These are phyloP conservation scores for Canariomyces notabilis DNA, from an alignment of 2,329 filamentous ascomycete genomes.

Conservation along the genomic window DNA sequence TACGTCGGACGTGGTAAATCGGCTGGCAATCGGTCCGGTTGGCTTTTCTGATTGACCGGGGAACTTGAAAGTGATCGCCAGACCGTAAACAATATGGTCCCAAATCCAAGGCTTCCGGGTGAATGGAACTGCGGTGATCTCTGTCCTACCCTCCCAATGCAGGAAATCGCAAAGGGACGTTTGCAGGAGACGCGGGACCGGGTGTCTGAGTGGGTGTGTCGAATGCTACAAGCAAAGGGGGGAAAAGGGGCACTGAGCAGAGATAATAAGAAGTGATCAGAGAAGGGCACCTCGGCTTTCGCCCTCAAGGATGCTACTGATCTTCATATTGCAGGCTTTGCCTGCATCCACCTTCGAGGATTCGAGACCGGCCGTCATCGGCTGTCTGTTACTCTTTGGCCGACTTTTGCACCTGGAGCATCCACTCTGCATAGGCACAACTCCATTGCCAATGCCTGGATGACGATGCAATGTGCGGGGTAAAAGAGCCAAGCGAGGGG, in stretches of 20 bases:
- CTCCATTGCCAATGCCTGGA: neutral
- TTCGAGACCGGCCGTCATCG: too few relatives aligned
- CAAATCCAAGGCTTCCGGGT: conserved; percentile 3
- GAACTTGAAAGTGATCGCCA: neutral
- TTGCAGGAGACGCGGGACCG: neutral
- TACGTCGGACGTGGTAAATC: neutral
- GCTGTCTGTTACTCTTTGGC: neutral
- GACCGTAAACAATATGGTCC: neutral
- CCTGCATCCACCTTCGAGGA: neutral
- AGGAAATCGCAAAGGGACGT: neutral
- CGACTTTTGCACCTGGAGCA: neutral
- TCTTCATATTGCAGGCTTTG: neutral
- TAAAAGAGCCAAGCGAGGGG: neutral
- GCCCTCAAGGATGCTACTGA: too few relatives aligned
- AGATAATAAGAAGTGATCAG: too few relatives aligned
- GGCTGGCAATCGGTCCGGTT: neutral
- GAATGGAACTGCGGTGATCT: neutral
- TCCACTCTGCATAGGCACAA: neutral
- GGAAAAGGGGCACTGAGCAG: too few relatives aligned
- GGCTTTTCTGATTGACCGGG: neutral
- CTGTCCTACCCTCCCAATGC: conserved; percentile 1
- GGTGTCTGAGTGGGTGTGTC: neutral
- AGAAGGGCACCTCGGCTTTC: too few relatives aligned
- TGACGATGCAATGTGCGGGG: conserved; percentile 5
- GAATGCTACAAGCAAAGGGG: neutral